Evolutionary conservation across 129 eudicot genomes (phyloP).

Genomic region (Rutidosis leptorrhynchoides): DNA sequence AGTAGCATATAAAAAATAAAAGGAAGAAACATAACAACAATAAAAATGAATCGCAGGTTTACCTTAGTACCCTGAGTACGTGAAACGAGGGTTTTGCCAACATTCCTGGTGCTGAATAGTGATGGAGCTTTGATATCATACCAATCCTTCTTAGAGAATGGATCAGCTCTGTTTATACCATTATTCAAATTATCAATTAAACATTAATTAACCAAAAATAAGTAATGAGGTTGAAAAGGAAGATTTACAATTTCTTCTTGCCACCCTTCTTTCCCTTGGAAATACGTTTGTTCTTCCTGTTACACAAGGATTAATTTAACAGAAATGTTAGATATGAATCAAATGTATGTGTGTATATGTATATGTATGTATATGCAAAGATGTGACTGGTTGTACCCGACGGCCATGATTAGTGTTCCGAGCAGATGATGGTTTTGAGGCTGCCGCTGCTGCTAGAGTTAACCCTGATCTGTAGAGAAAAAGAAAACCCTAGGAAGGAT

Average conservation of each 20-base stretch:
- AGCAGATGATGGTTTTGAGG: background rate
- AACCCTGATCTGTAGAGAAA: slow-evolving; percentile 20
- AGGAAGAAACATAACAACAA: background rate
- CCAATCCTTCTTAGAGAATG: slow-evolving; percentile 75
- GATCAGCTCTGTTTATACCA: slow-evolving; percentile 42
- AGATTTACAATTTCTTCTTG: slow-evolving; percentile 60
- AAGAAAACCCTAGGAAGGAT: slow-evolving; percentile 17
- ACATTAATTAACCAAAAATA: background rate
- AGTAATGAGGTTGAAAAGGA: background rate
- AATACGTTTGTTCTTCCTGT: slow-evolving; percentile 66
- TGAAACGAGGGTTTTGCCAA: slow-evolving; percentile 67
- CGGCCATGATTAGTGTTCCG: slow-evolving; percentile 41
- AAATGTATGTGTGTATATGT: background rate
- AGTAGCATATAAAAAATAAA: background rate
- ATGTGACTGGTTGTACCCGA: slow-evolving; percentile 31
- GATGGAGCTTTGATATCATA: slow-evolving; percentile 70
- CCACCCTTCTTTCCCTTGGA: slow-evolving; percentile 78
- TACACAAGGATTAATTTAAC: background rate
- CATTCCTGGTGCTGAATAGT: slow-evolving; percentile 37
- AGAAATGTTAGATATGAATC: background rate
- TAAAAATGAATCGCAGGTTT: background rate
- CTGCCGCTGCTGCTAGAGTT: slow-evolving; percentile 3
- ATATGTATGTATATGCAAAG: background rate
- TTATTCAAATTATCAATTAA: background rate
- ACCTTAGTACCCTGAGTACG: slow-evolving; percentile 89